Evolutionary conservation across 768 basidiomycete species (phyloP), one percentile per base, ranked within the genome.

Genomic region (Auriscalpium orientale): DNA sequence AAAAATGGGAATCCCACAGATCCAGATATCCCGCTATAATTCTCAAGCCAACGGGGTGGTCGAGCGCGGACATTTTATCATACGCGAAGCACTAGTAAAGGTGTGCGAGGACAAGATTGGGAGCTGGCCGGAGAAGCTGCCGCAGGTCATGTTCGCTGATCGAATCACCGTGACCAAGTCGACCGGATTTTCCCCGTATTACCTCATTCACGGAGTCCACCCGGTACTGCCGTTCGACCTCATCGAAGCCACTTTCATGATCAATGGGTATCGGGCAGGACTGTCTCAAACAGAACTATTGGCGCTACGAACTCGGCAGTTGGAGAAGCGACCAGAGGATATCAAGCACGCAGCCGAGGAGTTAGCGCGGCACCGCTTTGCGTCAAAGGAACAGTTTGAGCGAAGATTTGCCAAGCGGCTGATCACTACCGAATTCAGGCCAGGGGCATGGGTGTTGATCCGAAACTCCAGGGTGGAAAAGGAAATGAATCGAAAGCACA

Each of bases 11-110:
- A 64, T 68, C 10, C 58, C 53, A 7, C 72, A 72, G 16, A 61
- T 73, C 38, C 33, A 55, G 1, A 71, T 74, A 11, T 71, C 66
- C 1, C 59, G 66, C 1, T 73, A 73, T 52, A 74, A 75, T 53
- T 68, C 66, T 1, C 63, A 65, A 52, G 72, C 66, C 3, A 73
- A 73, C 50, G 70, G 74, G 35, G 63, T 74, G n/a, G 70, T 74
- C 0, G 71, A 75, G 63, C 54, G 66, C 11, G 62, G 67, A 16
- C 73, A 74, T 37, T 66, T 55, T 16, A 64, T 49, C 1, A 56
- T 73, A 8, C 40, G 73, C 12, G 70, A 74, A 55, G 68, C 67
- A 0, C 34, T 73, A 6, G 51, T 73, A 1, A 70, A 70, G 37
- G 20, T 63, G 1, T 68, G 66, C 48, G 44, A 61, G 1, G 61